Evolutionary conservation across 345 rosid genomes (phyloP), one percentile per base, ranked within the genome.

Genomic region (Sonneratia caseolaris): DNA sequence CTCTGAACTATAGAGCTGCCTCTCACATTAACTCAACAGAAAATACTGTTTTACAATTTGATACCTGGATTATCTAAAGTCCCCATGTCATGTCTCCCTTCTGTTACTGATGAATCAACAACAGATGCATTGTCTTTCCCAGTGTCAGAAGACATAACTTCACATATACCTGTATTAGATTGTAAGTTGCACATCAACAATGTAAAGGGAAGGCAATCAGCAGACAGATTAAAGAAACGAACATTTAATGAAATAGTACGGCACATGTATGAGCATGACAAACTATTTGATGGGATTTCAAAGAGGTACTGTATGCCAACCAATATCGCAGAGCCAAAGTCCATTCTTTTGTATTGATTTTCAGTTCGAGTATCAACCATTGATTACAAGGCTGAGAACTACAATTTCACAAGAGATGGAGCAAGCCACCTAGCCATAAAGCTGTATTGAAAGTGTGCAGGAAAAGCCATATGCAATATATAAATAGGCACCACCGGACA

Each of bases 91-190:
- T 82, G 89, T 71, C 81, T 91, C 90, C 87, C 82, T 70, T 89
- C 92, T 69, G 97, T 89, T 82, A 82, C 75, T 12, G 98, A 93
- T 12, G 97, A 93, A 81, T 89, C 98, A 45, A 88, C 96, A 71
- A 89, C 98, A 35, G 97, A 91, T 68, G 91, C 92, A 86, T 85
- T 88, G 80, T 91, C 97, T 73, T 84, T 89, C 16, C 84, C 87
- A 59, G 89, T 85, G 84, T 93, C 97, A 74, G 86, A 88, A 75
- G 98, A 91, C 98, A 93, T 91, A 42, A 74, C 83, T 81, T 76
- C 80, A 42, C 72, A 35, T 27, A 64, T 57, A 75, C 86, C 73
- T 9, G 35, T 69, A 75, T 45, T 19, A 57, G 37, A 48, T 21
- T n/a, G 67, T 35, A 62, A n/a, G 36, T 47, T 37, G 36, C 69